A percentile compares a stretch with the other conserved stretches of the same genome.
Conservation (phyloP, 768 basidiomycete genomes). For the Kwoniella sp. region DNA sequence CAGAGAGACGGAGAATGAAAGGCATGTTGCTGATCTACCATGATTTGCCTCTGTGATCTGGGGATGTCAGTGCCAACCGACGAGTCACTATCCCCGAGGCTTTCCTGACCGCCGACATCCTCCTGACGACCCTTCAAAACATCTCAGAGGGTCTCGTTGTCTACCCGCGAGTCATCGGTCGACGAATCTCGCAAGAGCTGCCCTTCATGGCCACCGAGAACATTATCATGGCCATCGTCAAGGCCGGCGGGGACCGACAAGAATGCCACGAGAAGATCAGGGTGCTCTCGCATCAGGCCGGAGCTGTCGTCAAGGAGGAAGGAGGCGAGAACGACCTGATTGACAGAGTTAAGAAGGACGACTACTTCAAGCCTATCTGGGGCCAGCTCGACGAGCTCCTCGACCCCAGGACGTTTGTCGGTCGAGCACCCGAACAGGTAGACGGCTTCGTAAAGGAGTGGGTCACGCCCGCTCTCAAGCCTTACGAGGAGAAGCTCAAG, state of each 20-base stretch:
- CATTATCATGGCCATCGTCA: slow-evolving; percentile 98
- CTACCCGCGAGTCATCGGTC: slow-evolving; percentile 91
- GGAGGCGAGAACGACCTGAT: slow-evolving; percentile 96
- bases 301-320: slow-evolving; percentile 87
- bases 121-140: slow-evolving; percentile 92
- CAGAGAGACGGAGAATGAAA: neutral
- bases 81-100: slow-evolving; percentile 95
- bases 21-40: neutral
- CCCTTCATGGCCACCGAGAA: slow-evolving; percentile 99
- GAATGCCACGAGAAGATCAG: slow-evolving; percentile 96
- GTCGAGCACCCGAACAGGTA: slow-evolving; percentile 93
- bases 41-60: neutral
- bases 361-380: slow-evolving; percentile 90
- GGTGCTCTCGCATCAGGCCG: slow-evolving; percentile 92
- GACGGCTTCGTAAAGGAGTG: slow-evolving; percentile 82
- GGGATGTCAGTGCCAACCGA: slow-evolving; percentile 94
- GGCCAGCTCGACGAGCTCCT: slow-evolving; percentile 74
- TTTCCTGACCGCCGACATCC: slow-evolving; percentile 94
- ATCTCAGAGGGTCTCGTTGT: slow-evolving; percentile 99
- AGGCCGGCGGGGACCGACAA: slow-evolving; percentile 87
- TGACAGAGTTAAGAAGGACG: slow-evolving; percentile 73
- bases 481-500: slow-evolving; percentile 56
- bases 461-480: slow-evolving; percentile 76
- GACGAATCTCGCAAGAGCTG: slow-evolving; percentile 88
- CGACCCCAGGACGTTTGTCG: slow-evolving; percentile 85